These are phyloP conservation scores for Garcia nutans DNA, from an alignment of 345 rosid genomes.

Conservation along the genomic window DNA sequence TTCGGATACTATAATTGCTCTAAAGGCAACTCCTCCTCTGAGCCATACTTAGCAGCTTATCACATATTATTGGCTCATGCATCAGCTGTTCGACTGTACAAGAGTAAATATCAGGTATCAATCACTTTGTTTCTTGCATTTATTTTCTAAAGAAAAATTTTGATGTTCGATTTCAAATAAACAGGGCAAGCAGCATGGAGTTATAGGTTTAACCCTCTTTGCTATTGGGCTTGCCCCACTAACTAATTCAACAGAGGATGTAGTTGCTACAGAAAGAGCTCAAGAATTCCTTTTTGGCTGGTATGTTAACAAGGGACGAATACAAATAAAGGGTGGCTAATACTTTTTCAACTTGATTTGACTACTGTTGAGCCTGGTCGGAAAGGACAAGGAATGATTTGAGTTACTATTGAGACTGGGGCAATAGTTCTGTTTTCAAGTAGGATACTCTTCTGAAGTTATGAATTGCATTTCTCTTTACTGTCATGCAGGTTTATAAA, in stretches of 20 bases:
- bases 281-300: constrained; percentile 42
- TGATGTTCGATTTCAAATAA: background rate
- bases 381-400: too few relatives aligned
- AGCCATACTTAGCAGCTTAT: constrained; percentile 64
- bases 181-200: constrained; percentile 44
- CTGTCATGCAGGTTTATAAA: constrained; percentile 51
- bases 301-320: constrained; percentile 22
- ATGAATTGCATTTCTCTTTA: background rate
- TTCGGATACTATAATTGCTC: constrained; percentile 25
- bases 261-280: constrained; percentile 39
- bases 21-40: constrained; percentile 56
- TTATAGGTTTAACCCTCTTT: constrained; percentile 36
- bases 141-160: background rate
- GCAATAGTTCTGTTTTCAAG: too few relatives aligned
- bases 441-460: background rate
- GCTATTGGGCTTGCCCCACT: constrained; percentile 25
- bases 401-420: too few relatives aligned
- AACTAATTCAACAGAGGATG: constrained; percentile 39
- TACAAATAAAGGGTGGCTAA: background rate
- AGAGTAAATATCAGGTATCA: constrained; percentile 52
- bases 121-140: background rate
- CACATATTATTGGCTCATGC: constrained; percentile 68
- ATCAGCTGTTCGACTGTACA: constrained; percentile 55
- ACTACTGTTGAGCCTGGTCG: too few relatives aligned
- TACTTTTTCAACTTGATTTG: background rate